A percentile compares a stretch with the other conserved stretches of the same genome.
Conservation (phyloP, 2,329 filamentous ascomycete species). For the Sclerotinia nivalis region DNA sequence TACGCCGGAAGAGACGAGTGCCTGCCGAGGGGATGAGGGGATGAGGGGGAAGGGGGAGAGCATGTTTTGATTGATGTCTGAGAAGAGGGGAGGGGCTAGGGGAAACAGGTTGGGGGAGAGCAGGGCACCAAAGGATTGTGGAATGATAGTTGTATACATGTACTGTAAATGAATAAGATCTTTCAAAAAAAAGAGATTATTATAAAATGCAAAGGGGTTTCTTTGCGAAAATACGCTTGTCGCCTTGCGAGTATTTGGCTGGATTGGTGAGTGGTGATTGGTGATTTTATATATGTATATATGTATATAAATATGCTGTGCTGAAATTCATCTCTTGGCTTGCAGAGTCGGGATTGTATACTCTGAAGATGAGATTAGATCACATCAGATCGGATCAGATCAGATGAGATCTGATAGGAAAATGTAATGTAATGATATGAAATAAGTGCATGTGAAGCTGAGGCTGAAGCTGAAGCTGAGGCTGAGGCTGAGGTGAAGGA, state of each 20-base stretch:
- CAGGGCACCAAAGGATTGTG: not conserved
- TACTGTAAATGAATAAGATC: conserved; percentile 7
- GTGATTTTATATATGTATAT: too few relatives aligned
- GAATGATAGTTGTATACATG: conserved; percentile 7
- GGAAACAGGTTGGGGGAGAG: not conserved
- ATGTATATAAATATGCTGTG: too few relatives aligned
- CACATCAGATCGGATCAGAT: not conserved
- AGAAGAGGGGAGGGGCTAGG: not conserved
- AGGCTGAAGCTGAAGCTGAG: not conserved
- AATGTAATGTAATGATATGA: not conserved
- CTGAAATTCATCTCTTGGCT: too few relatives aligned
- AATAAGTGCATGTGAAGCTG: not conserved
- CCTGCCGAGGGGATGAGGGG: not conserved
- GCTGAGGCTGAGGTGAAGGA: not conserved
- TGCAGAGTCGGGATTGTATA: too few relatives aligned
- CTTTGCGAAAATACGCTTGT: not conserved
- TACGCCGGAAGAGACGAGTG: conserved; percentile 16
- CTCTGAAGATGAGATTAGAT: too few relatives aligned
- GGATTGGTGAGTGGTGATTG: too few relatives aligned
- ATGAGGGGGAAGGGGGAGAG: not conserved
- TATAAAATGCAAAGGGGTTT: not conserved
- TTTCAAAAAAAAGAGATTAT: not conserved
- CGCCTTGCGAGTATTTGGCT: too few relatives aligned
- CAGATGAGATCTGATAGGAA: not conserved
- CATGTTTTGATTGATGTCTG: not conserved